Evolutionary conservation across 345 rosid genomes (phyloP).

Genomic region (Gossypium turneri): DNA sequence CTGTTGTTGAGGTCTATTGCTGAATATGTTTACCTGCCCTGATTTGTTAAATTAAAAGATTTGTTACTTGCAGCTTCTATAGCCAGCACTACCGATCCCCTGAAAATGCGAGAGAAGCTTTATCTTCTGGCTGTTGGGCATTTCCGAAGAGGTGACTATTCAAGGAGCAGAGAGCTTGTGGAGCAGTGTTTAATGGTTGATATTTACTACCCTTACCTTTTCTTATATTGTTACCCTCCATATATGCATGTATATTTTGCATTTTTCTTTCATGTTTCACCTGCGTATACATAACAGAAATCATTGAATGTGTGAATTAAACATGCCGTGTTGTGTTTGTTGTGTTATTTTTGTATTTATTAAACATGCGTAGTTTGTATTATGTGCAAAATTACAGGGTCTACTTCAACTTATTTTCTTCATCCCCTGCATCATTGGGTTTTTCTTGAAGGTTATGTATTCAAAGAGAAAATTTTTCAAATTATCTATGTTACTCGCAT

Average conservation of each 20-base stretch:
- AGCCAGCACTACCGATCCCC: slow-evolving; percentile 34
- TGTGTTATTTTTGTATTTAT: no score
- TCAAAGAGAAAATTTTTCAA: no score
- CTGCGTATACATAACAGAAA: background rate
- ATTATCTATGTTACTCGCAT: background rate
- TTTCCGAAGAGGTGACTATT: slow-evolving; percentile 60
- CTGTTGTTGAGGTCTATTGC: background rate
- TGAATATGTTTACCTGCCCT: background rate
- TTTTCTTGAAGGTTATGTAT: background rate
- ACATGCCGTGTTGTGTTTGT: no score
- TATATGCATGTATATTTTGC: background rate
- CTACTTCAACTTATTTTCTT: no score
- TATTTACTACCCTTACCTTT: background rate
- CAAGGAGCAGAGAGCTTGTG: slow-evolving; percentile 70
- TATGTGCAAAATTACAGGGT: no score
- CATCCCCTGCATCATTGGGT: no score
- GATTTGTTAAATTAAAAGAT: slow-evolving; percentile 1
- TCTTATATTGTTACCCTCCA: no score
- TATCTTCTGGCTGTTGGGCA: slow-evolving; percentile 81
- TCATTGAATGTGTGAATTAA: background rate
- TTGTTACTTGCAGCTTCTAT: slow-evolving; percentile 35
- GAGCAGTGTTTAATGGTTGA: slow-evolving; percentile 64
- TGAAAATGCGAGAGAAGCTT: slow-evolving; percentile 61
- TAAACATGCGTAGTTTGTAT: no score
- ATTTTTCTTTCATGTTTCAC: background rate